Evolutionary conservation across 495 filamentous ascomycete species (phyloP).

Genomic region (Aspergillus incahuasiensis): DNA sequence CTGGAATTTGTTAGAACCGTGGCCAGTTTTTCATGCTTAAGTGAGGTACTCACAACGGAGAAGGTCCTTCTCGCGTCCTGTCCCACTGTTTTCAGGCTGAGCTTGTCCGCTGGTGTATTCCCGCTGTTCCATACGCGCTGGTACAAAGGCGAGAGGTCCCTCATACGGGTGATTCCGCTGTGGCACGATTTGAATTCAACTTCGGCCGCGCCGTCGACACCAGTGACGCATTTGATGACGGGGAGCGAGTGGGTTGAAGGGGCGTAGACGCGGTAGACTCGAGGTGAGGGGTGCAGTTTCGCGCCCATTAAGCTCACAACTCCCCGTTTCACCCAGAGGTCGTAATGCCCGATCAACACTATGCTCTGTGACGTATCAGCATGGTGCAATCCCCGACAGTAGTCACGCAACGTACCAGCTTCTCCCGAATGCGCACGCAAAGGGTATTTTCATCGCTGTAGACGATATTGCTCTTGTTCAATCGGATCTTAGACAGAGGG

Average conservation of each 20-base stretch:
- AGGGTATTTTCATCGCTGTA: constrained; percentile 38
- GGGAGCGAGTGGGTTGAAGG: constrained; percentile 75
- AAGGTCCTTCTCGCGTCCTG: constrained; percentile 33
- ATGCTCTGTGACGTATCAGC: constrained; percentile 49
- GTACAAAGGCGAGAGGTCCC: constrained; percentile 63
- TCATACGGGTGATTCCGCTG: constrained; percentile 52
- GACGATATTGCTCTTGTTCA: constrained; percentile 38
- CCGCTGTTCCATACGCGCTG: constrained; percentile 67
- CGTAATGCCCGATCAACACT: constrained; percentile 68
- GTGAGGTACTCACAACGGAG: constrained; percentile 34
- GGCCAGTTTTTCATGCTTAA: background rate
- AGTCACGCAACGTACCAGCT: constrained; percentile 28
- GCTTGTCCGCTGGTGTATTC: constrained; percentile 34
- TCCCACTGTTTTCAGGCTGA: constrained; percentile 27
- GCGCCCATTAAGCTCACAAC: constrained; percentile 63
- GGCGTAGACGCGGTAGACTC: constrained; percentile 60
- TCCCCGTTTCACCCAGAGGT: constrained; percentile 61
- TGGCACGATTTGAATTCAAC: constrained; percentile 51
- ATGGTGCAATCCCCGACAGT: background rate
- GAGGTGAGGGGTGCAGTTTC: constrained; percentile 49
- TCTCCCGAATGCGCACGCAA: constrained; percentile 42
- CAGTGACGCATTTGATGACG: constrained; percentile 53
- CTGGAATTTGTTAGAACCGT: constrained; percentile 24
- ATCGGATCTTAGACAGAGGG: constrained; percentile 36
- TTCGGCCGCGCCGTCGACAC: constrained; percentile 44